A percentile compares a stretch with the other conserved stretches of the same genome.
These are phyloP conservation scores for Parmelia sp. DNA, from an alignment of 495 filamentous ascomycete genomes.

Conservation along the genomic window DNA sequence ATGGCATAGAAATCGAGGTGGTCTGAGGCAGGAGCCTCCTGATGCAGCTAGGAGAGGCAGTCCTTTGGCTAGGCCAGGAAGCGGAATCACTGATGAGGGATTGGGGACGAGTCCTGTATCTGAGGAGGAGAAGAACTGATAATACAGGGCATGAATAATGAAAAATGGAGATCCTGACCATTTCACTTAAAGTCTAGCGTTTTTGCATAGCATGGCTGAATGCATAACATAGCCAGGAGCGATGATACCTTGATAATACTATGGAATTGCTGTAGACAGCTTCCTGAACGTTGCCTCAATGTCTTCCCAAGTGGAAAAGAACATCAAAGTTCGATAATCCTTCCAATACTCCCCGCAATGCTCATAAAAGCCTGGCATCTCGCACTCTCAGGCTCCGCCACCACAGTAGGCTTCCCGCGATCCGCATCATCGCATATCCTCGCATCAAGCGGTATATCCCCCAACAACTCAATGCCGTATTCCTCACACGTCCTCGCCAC, in stretches of 20 bases:
- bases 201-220: constrained; percentile 11
- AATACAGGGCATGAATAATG: neutral
- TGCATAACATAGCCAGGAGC: neutral
- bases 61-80: constrained; percentile 22
- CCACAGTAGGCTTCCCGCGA: constrained; percentile 82
- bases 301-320: no score
- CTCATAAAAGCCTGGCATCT: constrained; percentile 63
- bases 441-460: constrained; percentile 84
- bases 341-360: constrained; percentile 58
- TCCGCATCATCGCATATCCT: constrained; percentile 86
- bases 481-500: constrained; percentile 49
- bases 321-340: constrained; percentile 38
- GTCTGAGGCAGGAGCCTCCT: neutral
- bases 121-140: neutral
- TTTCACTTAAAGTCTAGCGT: neutral
- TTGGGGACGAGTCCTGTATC: constrained; percentile 26
- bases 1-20: constrained; percentile 8
- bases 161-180: neutral
- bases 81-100: constrained; percentile 27
- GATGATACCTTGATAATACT: neutral
- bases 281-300: no score
- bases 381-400: constrained; percentile 69
- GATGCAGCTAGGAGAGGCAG: constrained; percentile 22
- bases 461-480: constrained; percentile 67
- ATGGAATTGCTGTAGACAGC: neutral